Base-by-base conservation (phyloP, 768 basidiomycete genomes). In the Leccinum pellstonianum region DNA sequence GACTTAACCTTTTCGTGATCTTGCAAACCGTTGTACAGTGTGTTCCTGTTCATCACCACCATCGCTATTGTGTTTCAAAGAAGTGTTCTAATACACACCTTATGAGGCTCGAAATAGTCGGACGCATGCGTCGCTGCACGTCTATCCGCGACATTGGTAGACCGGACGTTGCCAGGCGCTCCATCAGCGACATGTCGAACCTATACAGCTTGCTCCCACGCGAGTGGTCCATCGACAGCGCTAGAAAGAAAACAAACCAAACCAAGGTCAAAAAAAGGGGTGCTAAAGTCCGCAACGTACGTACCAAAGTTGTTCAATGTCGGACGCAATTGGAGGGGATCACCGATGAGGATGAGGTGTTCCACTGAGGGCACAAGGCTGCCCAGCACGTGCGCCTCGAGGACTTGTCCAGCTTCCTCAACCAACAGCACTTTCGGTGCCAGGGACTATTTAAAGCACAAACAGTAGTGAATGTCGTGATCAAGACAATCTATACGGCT, bases 401-500 rank as follows among this genome's bases (percentile, higher is more conserved):
- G 78, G 2, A 91, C 87, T 72, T 93, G 90, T 0, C 90, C 91
- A 0, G 91, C 90, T 68, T 92, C 91, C 70, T 93, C 90, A 0
- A 92, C 86, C 52, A 92, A 73, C 51, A 91, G 68, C 0, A 90
- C 81, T 33, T 78, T 80, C 0, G 89, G 89, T 5, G 68, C 74
- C 5, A 90, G 67, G 14, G 82, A 81, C 87, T 89, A 54, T 35
- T 14, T 37, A 6, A 15, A 15, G 35, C 14, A 37, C 35, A 37
- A 37, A 17, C 17, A 41, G 17, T 10, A n/a, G 38, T 41, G 4
- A n/a, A 41, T 41, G 17, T 41, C 9, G 38, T 41, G 17, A 41
- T 41, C 17, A 31, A 19, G 58, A 27, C 35, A 11, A 50, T n/a
- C 21, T 1, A 2, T 7, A 10, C 12, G 17, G 19, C n/a, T 0